Percentiles rank a stretch among this genome's conserved stretches.
Evolutionary conservation across 2,329 filamentous ascomycete species (phyloP).

Genomic region (Fusarium phyllophilum): DNA sequence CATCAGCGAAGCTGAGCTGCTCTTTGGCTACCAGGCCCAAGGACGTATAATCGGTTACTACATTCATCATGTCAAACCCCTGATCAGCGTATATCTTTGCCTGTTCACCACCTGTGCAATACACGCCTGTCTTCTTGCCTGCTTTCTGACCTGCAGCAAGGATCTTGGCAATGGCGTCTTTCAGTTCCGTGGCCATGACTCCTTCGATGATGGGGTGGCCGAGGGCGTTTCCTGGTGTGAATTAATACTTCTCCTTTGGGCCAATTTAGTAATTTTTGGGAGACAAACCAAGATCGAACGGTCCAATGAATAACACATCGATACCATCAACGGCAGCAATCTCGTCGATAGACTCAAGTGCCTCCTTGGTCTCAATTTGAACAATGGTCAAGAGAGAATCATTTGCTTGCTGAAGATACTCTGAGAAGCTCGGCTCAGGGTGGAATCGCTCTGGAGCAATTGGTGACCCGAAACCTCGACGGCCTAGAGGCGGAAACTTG

Average conservation of each 20-base stretch:
- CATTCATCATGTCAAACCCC: constrained; percentile 71
- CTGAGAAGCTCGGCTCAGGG: constrained; percentile 56
- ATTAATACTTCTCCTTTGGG: constrained; percentile 4
- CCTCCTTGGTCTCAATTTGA: constrained; percentile 74
- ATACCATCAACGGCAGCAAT: constrained; percentile 70
- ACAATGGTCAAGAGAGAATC: constrained; percentile 69
- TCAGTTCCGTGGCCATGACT: constrained; percentile 67
- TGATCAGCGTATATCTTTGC: constrained; percentile 63
- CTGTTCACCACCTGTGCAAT: constrained; percentile 65
- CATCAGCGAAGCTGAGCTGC: constrained; percentile 59
- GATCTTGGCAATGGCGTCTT: constrained; percentile 67
- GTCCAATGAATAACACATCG: constrained; percentile 72
- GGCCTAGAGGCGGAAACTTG: constrained; percentile 62
- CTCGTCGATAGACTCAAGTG: constrained; percentile 67
- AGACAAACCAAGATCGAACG: constrained; percentile 67
- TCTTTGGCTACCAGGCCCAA: constrained; percentile 57
- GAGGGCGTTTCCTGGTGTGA: constrained; percentile 63
- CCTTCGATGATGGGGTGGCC: constrained; percentile 70
- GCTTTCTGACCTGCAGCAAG: constrained; percentile 66
- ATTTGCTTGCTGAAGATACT: constrained; percentile 63
- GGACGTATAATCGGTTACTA: constrained; percentile 65
- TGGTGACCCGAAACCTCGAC: constrained; percentile 61
- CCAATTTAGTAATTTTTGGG: no score
- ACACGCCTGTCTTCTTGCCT: constrained; percentile 74
- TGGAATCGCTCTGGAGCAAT: constrained; percentile 57